A percentile compares a stretch with the other conserved stretches of the same genome.
Evolutionary conservation across 2,329 filamentous ascomycete genomes (phyloP).

Genomic region (Endocalyx cinctus): DNA sequence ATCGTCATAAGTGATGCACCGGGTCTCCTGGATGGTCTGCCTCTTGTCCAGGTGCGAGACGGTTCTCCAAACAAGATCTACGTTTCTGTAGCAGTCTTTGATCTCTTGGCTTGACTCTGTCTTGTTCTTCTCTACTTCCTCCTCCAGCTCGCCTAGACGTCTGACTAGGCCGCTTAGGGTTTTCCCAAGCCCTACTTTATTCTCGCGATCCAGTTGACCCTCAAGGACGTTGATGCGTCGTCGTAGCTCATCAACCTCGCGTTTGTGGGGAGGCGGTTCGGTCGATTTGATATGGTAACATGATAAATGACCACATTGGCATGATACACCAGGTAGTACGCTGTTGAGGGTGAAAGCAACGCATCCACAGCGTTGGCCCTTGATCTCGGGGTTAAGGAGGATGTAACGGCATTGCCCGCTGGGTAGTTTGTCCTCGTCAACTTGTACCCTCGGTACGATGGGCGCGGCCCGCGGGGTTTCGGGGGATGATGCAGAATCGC

Average conservation of each 20-base stretch:
- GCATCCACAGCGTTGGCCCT: conserved; percentile 55
- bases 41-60: conserved; percentile 40
- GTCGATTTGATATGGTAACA: conserved; percentile 53
- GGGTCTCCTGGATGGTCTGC: conserved; percentile 32
- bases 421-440: conserved; percentile 46
- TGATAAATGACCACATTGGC: conserved; percentile 56
- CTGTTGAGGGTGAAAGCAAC: conserved; percentile 52
- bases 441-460: conserved; percentile 8
- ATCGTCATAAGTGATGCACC: conserved; percentile 34
- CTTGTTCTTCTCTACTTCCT: conserved; percentile 47
- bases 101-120: conserved; percentile 49
- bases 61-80: conserved; percentile 49
- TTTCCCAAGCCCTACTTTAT: conserved; percentile 32
- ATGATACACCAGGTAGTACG: conserved; percentile 48
- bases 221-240: conserved; percentile 42
- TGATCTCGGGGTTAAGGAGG: conserved; percentile 50
- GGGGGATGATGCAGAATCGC: conserved; percentile 22
- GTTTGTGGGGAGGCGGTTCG: conserved; percentile 37
- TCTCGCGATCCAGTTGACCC: conserved; percentile 35
- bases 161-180: conserved; percentile 28
- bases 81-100: conserved; percentile 50
- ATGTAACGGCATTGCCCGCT: conserved; percentile 58
- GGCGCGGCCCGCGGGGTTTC: conserved; percentile 22
- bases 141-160: conserved; percentile 49
- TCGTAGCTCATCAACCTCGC: conserved; percentile 45